Evolutionary conservation across 768 basidiomycete genomes (phyloP).

Genomic region (Ramaria sp.): DNA sequence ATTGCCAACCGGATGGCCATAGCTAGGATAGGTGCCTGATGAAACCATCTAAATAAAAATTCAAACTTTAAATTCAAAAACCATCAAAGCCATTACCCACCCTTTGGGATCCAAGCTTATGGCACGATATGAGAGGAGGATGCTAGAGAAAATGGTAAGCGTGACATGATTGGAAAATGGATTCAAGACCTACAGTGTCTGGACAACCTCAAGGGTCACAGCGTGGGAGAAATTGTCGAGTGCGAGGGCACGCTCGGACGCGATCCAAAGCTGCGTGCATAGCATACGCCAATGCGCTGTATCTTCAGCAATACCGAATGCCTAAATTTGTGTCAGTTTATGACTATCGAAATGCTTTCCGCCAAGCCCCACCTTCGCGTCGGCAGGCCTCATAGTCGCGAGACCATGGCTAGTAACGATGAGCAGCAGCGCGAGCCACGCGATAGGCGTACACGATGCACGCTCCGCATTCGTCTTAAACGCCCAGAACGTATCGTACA

Average conservation of each 20-base stretch:
- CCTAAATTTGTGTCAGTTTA: background rate
- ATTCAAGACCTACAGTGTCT: background rate
- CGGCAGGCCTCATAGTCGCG: background rate
- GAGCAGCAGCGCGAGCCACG: background rate
- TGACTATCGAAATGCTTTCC: too few species aligned
- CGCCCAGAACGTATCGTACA: conserved; percentile 1
- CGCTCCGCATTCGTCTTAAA: background rate
- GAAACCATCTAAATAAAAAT: background rate
- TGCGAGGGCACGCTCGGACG: background rate
- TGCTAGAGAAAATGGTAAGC: background rate
- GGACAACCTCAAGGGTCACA: conserved; percentile 1
- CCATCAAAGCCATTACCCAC: background rate
- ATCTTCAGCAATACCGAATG: background rate
- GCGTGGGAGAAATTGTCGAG: background rate
- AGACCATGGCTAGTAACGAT: background rate
- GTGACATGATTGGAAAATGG: background rate
- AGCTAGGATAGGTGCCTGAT: background rate
- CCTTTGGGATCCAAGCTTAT: conserved; percentile 1
- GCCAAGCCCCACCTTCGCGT: background rate
- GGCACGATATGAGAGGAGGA: background rate
- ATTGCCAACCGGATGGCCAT: conserved; percentile 1
- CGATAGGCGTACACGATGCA: background rate
- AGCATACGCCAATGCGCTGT: background rate
- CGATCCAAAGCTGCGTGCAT: background rate
- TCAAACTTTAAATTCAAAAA: too few species aligned